Conservation (phyloP, 2,329 filamentous ascomycete genomes). For the Seiridium unicorne region DNA sequence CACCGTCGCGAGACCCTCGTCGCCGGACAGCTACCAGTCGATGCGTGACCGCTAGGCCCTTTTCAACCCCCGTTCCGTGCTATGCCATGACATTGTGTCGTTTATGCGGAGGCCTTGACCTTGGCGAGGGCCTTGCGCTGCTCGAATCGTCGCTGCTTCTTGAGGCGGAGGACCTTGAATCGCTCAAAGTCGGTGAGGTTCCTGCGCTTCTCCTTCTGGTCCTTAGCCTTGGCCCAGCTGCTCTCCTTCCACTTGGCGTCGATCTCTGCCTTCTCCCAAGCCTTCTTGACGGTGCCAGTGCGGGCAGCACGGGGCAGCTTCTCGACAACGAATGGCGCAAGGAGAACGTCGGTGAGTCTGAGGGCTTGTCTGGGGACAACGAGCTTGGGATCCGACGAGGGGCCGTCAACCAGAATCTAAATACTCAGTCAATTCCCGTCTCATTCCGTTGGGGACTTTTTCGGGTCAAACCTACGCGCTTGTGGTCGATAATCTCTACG, state of each 20-base stretch:
- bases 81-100: slow-evolving; percentile 13
- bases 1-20: neutral
- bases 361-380: slow-evolving; percentile 85
- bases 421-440: slow-evolving; percentile 22
- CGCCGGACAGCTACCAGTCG: slow-evolving; percentile 2
- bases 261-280: slow-evolving; percentile 89
- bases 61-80: slow-evolving; percentile 3
- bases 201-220: slow-evolving; percentile 81
- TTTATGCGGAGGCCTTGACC: slow-evolving; percentile 79
- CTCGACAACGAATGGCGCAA: slow-evolving; percentile 85
- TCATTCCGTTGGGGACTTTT: slow-evolving; percentile 21
- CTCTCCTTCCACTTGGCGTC: slow-evolving; percentile 91
- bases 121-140: slow-evolving; percentile 95
- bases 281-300: slow-evolving; percentile 77
- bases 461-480: slow-evolving; percentile 77
- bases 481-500: slow-evolving; percentile 99
- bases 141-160: slow-evolving; percentile 99
- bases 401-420: slow-evolving; percentile 95
- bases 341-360: slow-evolving; percentile 77
- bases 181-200: slow-evolving; percentile 97
- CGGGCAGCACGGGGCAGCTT: slow-evolving; percentile 84
- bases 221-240: slow-evolving; percentile 92
- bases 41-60: neutral
- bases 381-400: slow-evolving; percentile 75
- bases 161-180: slow-evolving; percentile 99